Evolutionary conservation across 768 basidiomycete species (phyloP).

Genomic region (Tricholomella constricta): DNA sequence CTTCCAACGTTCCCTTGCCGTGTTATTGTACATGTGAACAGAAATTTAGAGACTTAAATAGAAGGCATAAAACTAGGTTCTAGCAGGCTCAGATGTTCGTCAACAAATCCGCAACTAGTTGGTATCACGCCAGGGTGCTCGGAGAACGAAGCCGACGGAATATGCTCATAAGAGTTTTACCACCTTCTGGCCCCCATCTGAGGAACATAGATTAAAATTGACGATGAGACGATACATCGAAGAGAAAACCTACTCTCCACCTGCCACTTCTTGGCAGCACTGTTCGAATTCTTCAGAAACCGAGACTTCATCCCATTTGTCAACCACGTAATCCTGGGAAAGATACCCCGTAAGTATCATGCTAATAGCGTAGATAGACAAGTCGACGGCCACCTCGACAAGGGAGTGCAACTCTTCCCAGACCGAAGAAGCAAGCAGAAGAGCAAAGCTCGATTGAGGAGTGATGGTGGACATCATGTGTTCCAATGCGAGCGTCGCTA

Average conservation of each 20-base stretch:
- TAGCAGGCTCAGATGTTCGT: background rate
- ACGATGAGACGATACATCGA: background rate
- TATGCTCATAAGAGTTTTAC: conserved; percentile 64
- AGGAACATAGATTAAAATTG: conserved; percentile 2
- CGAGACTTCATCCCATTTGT: conserved; percentile 75
- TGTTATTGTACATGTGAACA: too few species aligned
- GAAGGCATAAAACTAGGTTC: background rate
- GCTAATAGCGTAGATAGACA: conserved; percentile 14
- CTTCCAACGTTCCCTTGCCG: too few species aligned
- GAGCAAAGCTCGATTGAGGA: conserved; percentile 63
- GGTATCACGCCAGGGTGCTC: conserved; percentile 24
- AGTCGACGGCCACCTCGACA: conserved; percentile 51
- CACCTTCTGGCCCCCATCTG: conserved; percentile 74
- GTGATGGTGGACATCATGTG: conserved; percentile 74
- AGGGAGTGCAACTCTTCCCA: conserved; percentile 67
- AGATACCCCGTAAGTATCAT: conserved; percentile 10
- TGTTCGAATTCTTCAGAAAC: conserved; percentile 64
- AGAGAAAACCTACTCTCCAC: conserved; percentile 60
- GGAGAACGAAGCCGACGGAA: conserved; percentile 71
- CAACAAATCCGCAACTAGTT: background rate
- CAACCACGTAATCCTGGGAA: conserved; percentile 68
- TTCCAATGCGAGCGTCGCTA: conserved; percentile 67
- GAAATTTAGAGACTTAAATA: background rate
- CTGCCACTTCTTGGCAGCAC: conserved; percentile 71
- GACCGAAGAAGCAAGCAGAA: conserved; percentile 65